Conservation (phyloP, 129 eudicot species). For the Centaurea solstitialis region DNA sequence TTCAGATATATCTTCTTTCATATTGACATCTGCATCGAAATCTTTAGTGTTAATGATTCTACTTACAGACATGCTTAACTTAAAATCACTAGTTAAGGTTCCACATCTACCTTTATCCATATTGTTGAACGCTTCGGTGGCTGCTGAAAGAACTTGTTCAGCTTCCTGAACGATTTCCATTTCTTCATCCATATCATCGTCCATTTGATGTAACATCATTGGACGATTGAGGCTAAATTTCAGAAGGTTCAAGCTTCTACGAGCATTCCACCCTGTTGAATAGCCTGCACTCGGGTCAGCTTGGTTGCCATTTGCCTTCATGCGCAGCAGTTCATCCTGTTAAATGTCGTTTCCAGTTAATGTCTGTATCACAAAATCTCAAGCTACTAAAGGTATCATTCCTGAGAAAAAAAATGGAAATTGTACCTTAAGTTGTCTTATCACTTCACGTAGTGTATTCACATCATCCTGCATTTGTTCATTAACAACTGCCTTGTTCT, state of each 20-base stretch:
- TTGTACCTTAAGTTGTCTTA: conserved; percentile 72
- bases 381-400: not conserved
- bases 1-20: conserved; percentile 51
- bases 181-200: conserved; percentile 84
- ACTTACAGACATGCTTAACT: conserved; percentile 4
- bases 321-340: conserved; percentile 82
- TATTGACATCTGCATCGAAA: conserved; percentile 42
- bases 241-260: conserved; percentile 85
- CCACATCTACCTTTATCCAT: conserved; percentile 24
- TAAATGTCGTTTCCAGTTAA: conserved; percentile 8
- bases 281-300: conserved; percentile 54
- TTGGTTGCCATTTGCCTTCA: conserved; percentile 68
- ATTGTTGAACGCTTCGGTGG: conserved; percentile 26
- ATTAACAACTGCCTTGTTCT: conserved; percentile 90
- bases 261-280: conserved; percentile 86
- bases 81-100: conserved; percentile 19
- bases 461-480: conserved; percentile 95
- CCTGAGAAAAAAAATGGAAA: not conserved
- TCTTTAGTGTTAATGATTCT: conserved; percentile 12
- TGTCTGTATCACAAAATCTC: not conserved
- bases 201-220: conserved; percentile 54
- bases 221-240: conserved; percentile 92
- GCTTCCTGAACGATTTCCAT: conserved; percentile 90
- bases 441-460: conserved; percentile 79
- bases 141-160: conserved; percentile 38